A percentile compares a stretch with the other conserved stretches of the same genome.
These are phyloP conservation scores for Colletotrichum eremochloae DNA, from an alignment of 2,329 filamentous ascomycete genomes.

Conservation along the genomic window DNA sequence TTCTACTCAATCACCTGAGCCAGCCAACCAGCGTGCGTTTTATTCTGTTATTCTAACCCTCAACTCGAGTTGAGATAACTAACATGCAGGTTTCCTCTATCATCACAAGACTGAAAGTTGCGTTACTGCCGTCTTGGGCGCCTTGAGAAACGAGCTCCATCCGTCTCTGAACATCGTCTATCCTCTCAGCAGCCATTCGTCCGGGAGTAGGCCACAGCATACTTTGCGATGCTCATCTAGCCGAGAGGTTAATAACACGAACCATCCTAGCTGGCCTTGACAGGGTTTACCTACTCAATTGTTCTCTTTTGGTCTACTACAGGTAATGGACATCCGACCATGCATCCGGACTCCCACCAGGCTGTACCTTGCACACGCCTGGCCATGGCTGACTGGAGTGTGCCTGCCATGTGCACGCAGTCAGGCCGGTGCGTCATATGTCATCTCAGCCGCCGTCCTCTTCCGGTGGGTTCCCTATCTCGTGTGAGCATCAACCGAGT, in stretches of 20 bases:
- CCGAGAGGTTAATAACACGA: slow-evolving; percentile 12
- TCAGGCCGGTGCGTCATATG: slow-evolving; percentile 30
- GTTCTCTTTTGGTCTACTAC: slow-evolving; percentile 18
- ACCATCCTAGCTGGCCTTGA: slow-evolving; percentile 18
- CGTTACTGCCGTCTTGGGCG: slow-evolving; percentile 21
- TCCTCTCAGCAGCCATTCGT: slow-evolving; percentile 20
- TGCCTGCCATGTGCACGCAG: slow-evolving; percentile 34
- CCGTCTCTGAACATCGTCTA: slow-evolving; percentile 4
- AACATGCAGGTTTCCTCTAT: not conserved
- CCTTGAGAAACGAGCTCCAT: slow-evolving; percentile 1
- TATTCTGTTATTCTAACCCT: not conserved
- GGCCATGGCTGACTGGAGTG: slow-evolving; percentile 15
- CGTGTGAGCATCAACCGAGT: slow-evolving; percentile 28
- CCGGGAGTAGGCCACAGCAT: slow-evolving; percentile 15
- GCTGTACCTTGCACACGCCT: slow-evolving; percentile 31
- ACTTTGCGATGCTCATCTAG: slow-evolving; percentile 3
- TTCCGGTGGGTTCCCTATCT: slow-evolving; percentile 15
- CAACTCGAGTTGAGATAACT: not conserved
- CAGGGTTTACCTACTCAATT: slow-evolving; percentile 21
- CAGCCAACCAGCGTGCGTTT: not conserved
- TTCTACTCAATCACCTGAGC: not conserved
- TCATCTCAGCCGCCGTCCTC: slow-evolving; percentile 26
- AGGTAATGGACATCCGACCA: slow-evolving; percentile 38
- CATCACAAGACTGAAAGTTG: slow-evolving; percentile 5
- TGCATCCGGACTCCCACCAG: slow-evolving; percentile 21